Percentiles rank a stretch among this genome's conserved stretches.
phyloP scores from a whole-genome alignment of 2,329 filamentous ascomycete genomes.

The Elsinoe perseae region DNA sequence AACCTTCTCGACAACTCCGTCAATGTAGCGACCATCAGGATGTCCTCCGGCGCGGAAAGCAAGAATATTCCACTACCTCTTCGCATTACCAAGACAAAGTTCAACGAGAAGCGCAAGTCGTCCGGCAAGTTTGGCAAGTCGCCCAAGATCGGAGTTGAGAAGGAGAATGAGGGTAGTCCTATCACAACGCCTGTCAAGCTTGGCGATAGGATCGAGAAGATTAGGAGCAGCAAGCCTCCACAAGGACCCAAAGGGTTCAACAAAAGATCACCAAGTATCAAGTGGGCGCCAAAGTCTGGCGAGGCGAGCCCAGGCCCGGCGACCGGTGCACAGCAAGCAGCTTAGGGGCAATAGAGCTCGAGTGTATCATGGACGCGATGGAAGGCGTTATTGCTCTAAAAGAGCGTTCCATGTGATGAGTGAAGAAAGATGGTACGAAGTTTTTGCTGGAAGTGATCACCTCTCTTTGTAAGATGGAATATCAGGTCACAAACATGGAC shows the following conservation, averaged over 20 bases:
- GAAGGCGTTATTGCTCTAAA: neutral
- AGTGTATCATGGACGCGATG: neutral
- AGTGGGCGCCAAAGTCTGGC: neutral
- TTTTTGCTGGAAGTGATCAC: neutral
- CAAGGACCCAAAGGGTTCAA: constrained; percentile 2
- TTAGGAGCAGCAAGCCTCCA: neutral
- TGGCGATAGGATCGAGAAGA: neutral
- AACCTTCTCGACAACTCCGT: neutral
- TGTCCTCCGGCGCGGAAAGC: neutral
- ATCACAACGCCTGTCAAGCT: constrained; percentile 1
- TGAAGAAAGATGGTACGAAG: neutral
- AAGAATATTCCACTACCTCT: neutral
- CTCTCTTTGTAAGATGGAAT: neutral
- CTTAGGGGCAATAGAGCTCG: neutral
- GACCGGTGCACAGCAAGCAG: neutral
- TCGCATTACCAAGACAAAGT: neutral
- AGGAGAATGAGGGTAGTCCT: constrained; percentile 13
- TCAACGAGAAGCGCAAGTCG: constrained; percentile 3
- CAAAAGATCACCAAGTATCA: neutral
- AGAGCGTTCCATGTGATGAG: neutral
- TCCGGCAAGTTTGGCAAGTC: constrained; percentile 12
- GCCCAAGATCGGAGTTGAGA: constrained; percentile 12
- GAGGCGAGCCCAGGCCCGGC: neutral
- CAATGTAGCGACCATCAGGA: neutral
- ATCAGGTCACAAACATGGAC: neutral